Base-by-base conservation (phyloP, 345 rosid species). In the Salix udensis region DNA sequence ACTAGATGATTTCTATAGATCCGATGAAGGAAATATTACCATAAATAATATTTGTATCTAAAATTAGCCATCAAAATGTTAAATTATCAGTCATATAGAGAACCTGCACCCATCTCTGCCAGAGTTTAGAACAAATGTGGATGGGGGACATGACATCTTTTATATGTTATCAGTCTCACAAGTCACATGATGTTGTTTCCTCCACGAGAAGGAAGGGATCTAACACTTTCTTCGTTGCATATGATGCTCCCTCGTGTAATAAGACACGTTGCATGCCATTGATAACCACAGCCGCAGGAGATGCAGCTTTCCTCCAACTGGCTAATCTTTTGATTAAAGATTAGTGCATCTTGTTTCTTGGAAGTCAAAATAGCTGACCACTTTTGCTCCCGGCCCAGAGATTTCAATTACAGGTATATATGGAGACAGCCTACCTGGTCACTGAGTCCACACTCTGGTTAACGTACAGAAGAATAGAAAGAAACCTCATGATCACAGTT, bases 101-200 rank as follows among this genome's bases (percentile, higher is more conserved):
- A 34, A 34, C 37, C 37, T 31, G 34, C 34, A 34, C 6, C 37
- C 37, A 34, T 34, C 37, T 34, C 37, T 5, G 37, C 37, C 37
- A 34, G 5, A 34, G 13, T 23, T 11, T 62, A 65, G 37, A 4
- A 21, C 21, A 65, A 65, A 31, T 30, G 39, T n/a, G 28, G 28
- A 3, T 6, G 67, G 39, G 21, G 37, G 30, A 62, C 36, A 62
- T 12, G 1, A 62, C 36, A 13, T 24, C 19, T 52, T 19, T 48
- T 18, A 15, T 1, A 67, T 67, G 16, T 37, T 5, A 44, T 10
- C 50, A 52, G 55, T 52, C 62, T 50, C 23, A 7, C 24, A 7
- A 13, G 36, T 31, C 75, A 36, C 75, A 66, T 46, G 71, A 34
- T 74, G 64, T 46, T 74, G 77, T 48, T n/a, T 34, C 77, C 77